A percentile compares a stretch with the other conserved stretches of the same genome.
Conservation (phyloP, 208 protist genomes). For the Leishmania turanica region DNA sequence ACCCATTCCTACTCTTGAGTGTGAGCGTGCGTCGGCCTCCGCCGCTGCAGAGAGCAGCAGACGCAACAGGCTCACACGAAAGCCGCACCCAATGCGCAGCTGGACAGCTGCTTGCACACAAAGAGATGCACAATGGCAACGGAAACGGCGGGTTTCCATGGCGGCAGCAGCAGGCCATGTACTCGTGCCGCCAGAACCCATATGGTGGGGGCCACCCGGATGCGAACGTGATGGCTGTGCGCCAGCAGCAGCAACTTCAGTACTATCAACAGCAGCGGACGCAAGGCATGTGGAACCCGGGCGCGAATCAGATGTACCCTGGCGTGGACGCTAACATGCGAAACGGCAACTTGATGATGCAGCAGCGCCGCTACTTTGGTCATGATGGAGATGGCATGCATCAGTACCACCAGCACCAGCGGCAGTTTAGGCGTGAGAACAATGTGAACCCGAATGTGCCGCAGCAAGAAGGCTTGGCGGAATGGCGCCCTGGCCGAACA, state of each 20-base stretch:
- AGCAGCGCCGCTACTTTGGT: conserved; percentile 4
- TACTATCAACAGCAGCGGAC: conserved; percentile 10
- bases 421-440: conserved; percentile 10
- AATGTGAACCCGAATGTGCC: conserved; percentile 8
- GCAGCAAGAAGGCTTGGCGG: conserved; percentile 24
- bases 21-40: background rate
- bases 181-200: background rate
- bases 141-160: background rate
- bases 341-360: conserved; percentile 9
- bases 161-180: conserved; percentile 15
- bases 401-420: conserved; percentile 27
- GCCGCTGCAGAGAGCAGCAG: background rate
- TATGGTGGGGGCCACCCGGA: conserved; percentile 3
- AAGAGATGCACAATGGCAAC: conserved; percentile 7
- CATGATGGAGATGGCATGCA: conserved; percentile 1
- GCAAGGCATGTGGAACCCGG: conserved; percentile 7
- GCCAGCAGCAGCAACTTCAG: conserved; percentile 14
- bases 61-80: background rate
- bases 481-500: conserved; percentile 29
- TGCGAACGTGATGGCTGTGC: conserved; percentile 24
- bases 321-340: conserved; percentile 15
- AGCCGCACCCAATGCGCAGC: too few species aligned
- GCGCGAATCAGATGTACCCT: conserved; percentile 2
- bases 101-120: background rate
- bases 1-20: background rate